Evolutionary conservation across 2,329 filamentous ascomycete genomes (phyloP), one percentile per base, ranked within the genome.

Genomic region (Diplodia corticola): DNA sequence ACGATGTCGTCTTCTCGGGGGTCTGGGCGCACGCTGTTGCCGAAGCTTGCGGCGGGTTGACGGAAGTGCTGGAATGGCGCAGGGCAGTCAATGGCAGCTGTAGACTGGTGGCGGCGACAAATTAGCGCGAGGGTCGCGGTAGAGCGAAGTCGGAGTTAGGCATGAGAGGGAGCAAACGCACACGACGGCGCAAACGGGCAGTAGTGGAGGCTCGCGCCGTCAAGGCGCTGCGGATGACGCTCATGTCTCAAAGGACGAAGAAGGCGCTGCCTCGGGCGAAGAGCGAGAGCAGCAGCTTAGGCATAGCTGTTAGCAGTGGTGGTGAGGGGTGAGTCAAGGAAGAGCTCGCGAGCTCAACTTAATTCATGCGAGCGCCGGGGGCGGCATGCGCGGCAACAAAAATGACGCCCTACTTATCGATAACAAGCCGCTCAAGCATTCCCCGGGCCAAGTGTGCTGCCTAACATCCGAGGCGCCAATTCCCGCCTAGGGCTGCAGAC

Each of bases 381-480:
- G 12, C 30, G 30, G 35, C 33, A 33, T 7, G 26, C 37, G 44
- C 49, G 22, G 44, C 46, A 24, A 5, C 26, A 35, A 60, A 60
- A 65, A 51, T 51, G 64, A 51, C 64, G 64, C 46, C 30, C 63
- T 65, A 65, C 30, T 51, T 65, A 65, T 65, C 64, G 64, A 65
- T 65, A 65, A 49, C 26, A 22, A n/a, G 28, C 15, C 30, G 28
- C 9, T 10, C 24, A 15, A n/a, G 24, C 20, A 49, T 53, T 53
- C 49, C 49, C 49, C 49, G 28, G 13, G 24, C 24, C 9, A 24
- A 15, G 20, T 22, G 48, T 24, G 49, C n/a, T 44, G 40, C 40
- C 40, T 44, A 4, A 20, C 7, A 44, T 44, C n/a, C 40, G 40
- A 44, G 40, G 40, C n/a, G n/a, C 10, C n/a, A n/a, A 20, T 20